Base-by-base conservation (phyloP, 148 eudicot species). In the Fagopyrum homotropicum region DNA sequence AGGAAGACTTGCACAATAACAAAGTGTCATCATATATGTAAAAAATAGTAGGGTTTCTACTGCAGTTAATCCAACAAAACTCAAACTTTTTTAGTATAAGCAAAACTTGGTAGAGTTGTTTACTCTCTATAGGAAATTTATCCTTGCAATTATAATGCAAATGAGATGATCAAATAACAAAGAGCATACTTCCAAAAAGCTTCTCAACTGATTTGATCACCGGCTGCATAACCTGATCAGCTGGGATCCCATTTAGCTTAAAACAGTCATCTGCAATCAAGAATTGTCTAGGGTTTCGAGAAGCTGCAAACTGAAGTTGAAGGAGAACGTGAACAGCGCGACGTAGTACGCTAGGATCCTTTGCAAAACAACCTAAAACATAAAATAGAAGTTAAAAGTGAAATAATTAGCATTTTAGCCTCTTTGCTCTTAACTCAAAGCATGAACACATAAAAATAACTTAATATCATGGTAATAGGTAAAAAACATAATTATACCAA, bases 261-360 rank as follows among this genome's bases (percentile, higher is more conserved):
- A 96, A 92, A 81, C 92, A 90, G 77, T 96, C 99, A 85, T 92
- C 92, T 15, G 99, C 98, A 26, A 96, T 83, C 45, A 90, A 64
- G 63, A 96, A 76, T 75, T 76, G 88, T 82, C 91, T 82, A 4
- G 99, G 99, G 81, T 80, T 96, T 44, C 91, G 89, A 76, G 84
- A 91, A 76, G 84, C 74, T 17, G 87, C 80, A 83, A 83, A 85
- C 57, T 92, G 99, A 64, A 90, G 86, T 85, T 88, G 92, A 83
- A 90, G 89, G 79, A 96, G 80, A 80, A 87, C 85, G 79, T 89
- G 89, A 72, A 87, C 91, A 68, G 84, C 98, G 44, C 88, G 99
- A 9, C 88, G 86, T 63, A 96, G 84, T 83, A 90, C 78, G 73
- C 60, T 87, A 17, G 96, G 89, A 84, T 96, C 97, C 84, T 76